Evolutionary conservation across 225 moss, liverwort and hornwort genomes (phyloP), one percentile per base, ranked within the genome.

Genomic region (Asterella californica): DNA sequence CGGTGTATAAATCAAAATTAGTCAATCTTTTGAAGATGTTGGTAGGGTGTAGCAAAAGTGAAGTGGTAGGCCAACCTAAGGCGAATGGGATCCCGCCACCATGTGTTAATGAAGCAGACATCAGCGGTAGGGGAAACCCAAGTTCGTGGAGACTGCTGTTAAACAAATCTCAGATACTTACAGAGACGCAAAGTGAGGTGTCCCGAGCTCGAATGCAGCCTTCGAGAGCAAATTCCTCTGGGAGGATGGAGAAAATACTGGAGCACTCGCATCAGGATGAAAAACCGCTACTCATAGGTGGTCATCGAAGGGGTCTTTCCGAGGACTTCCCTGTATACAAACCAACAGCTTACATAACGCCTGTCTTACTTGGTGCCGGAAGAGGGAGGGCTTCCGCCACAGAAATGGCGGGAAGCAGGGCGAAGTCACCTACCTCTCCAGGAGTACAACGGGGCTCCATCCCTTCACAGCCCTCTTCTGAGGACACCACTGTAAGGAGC

Each of bases 1-100:
- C 94, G 42, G 74, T 93, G 72, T 93, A 92, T 86, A 94, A 91
- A 85, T 91, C 93, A 30, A 94, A 94, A 82, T 75, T 94, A 78
- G 59, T 94, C 81, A 88, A 91, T 75, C 78, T 91, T 70, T 63
- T 93, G 78, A 85, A 82, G 38, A 81, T 92, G 75, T 90, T 94
- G 92, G 61, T 87, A 57, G 84, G 89, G 25, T 52, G 66, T 54
- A 75, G 52, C 25, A 79, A 65, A 57, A 37, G 66, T 38, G 76
- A 45, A 6, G 22, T 24, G 36, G 33, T 70, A 36, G 79, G 33
- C 12, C 25, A 37, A 38, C 33, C 33, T 11, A 69, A 79, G 19
- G 63, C 47, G 10, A 29, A 78, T 12, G 64, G 46, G 9, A 45
- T 29, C 9, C 21, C 52, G 10, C 47, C 47, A 63, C 47, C 47